Evolutionary conservation across 129 eudicot species (phyloP), one percentile per base, ranked within the genome.

Genomic region (Silybum marianum): DNA sequence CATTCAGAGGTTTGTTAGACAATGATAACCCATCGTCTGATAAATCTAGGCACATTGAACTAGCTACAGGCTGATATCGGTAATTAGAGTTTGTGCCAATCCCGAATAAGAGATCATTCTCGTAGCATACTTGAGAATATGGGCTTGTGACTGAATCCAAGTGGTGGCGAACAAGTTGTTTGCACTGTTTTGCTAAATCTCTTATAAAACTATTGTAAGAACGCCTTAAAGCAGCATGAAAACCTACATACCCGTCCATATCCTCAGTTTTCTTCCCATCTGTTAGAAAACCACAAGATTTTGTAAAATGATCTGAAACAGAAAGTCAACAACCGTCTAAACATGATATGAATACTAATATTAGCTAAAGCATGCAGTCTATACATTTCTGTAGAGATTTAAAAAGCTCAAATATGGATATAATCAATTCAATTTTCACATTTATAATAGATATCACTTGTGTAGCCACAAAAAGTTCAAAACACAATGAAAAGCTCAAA

Each of bases 111-210:
- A 78, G 34, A 28, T 92, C 93, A 54, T 26, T 88, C 78, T 88
- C 98, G 23, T 93, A 93, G 81, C 98, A 95, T 16, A 91, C 97
- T 76, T 76, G 95, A 68, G 97, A 95, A 76, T 92, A 95, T 22
- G 98, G 97, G 81, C 99, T 95, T 23, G 99, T 95, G 18, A 93
- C 98, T 18, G 99, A 91, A 89, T 95, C 99, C 82, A 95, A 93
- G 79, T 95, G 99, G 84, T 95, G 95, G 3, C 97, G 86, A 68
- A 95, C 94, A 6, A 95, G 92, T 83, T 95, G 87, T 71, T 95
- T 93, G 89, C 99, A 92, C 71, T 95, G 90, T 81, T 85, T 91
- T 36, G 93, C 82, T 22, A 95, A 95, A 87, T 95, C 92, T 58
- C 73, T 83, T 32, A 95, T 81, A 39, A 95, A 95, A 42, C 85